Evolutionary conservation across 2,329 filamentous ascomycete genomes (phyloP), one percentile per base, ranked within the genome.

Genomic region (Verticillium zaregamsianum): DNA sequence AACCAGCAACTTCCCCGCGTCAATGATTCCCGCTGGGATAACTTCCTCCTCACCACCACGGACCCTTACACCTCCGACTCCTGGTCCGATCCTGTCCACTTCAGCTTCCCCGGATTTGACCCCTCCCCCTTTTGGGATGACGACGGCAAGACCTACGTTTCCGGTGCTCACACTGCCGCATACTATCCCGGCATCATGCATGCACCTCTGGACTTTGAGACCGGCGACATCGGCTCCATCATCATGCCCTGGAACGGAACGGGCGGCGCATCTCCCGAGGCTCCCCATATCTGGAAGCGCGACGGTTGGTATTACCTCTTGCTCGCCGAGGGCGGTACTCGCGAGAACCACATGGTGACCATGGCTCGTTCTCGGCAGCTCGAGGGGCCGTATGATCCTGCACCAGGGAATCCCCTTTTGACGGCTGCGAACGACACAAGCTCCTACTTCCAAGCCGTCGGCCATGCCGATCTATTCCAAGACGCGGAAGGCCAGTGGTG

Each of bases 291-390:
- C 23, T 82, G 81, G 66, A 75, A 73, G 40, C 80, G 79, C 40
- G 81, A 82, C 39, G 75, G 71, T 0, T 84, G 76, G 63, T 85
- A 83, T 63, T 86, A 85, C 63, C 72, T 85, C 5, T 69, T 85
- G 31, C 79, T 79, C 0, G 81, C 82, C 0, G 83, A 86, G 74
- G 81, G 80, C 0, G 82, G 81, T 1, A 83, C 81, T 1, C 72
- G 70, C 52, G 68, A 66, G 0, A 68, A 75, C 35, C 80, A 82
- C 59, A 72, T 73, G 54, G 71, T 78, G 28, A 79, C 75, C 2
- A 78, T 82, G 35, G 79, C 80, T 0, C 73, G 80, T 2, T 73
- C 78, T 0, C 67, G 65, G 5, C 65, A 69, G 37, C 66, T 81
- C 3, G 72, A 59, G 28, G 81, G 80, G 0, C 81, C 80, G 0